Conservation (phyloP, 495 filamentous ascomycete genomes). For the Astrocystis sublimbata region DNA sequence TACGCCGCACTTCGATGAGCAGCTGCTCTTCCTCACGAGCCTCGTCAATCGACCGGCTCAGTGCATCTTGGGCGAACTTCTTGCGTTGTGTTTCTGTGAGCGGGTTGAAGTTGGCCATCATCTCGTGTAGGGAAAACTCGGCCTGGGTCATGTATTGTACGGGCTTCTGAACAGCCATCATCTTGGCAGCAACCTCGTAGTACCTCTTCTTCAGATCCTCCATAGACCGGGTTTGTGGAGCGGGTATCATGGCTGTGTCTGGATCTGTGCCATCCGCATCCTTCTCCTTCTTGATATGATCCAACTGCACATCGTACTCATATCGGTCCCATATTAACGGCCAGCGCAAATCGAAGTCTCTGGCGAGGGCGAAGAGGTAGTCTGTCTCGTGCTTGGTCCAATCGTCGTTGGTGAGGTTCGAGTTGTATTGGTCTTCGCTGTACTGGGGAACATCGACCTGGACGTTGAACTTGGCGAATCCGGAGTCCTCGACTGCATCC, state of each 20-base stretch:
- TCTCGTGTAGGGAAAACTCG: conserved; percentile 78
- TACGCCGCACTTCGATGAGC: conserved; percentile 85
- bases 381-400: conserved; percentile 95
- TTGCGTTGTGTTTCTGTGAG: conserved; percentile 75
- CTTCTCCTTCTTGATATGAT: conserved; percentile 25
- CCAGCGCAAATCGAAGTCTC: conserved; percentile 84
- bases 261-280: conserved; percentile 28
- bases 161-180: conserved; percentile 82
- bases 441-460: conserved; percentile 73
- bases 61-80: conserved; percentile 73
- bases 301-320: conserved; percentile 62
- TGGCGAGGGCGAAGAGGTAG: conserved; percentile 72
- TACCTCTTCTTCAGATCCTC: conserved; percentile 92
- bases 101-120: conserved; percentile 82
- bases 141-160: conserved; percentile 79
- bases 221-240: conserved; percentile 60
- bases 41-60: conserved; percentile 81
- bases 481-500: conserved; percentile 48
- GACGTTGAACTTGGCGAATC: conserved; percentile 81
- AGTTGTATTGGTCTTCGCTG: conserved; percentile 81
- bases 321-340: conserved; percentile 92
- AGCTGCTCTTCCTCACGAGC: conserved; percentile 87
- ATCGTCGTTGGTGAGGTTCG: conserved; percentile 66
- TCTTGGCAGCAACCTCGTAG: conserved; percentile 79
- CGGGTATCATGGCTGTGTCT: conserved; percentile 49